Evolutionary conservation across 345 rosid species (phyloP).

Genomic region (Abelmoschus esculentus): DNA sequence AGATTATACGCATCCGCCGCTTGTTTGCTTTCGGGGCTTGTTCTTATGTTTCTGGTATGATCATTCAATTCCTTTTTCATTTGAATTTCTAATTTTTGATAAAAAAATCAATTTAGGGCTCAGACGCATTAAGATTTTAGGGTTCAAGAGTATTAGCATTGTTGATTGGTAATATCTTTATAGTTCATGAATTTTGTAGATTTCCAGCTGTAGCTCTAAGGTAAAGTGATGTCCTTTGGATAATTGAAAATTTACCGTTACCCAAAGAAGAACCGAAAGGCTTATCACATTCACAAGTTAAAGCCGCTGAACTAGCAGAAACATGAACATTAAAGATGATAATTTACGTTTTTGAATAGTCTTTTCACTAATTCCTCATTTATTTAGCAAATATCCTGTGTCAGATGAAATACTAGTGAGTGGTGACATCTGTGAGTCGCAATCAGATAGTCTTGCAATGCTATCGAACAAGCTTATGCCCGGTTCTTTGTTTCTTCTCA

Average conservation of each 20-base stretch:
- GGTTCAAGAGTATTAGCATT: neutral
- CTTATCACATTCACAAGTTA: neutral
- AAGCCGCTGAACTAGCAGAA: neutral
- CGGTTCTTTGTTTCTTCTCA: neutral
- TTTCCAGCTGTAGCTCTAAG: neutral
- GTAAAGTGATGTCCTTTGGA: too few species aligned
- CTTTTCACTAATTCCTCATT: neutral
- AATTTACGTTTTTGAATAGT: neutral
- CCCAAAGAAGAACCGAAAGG: too few species aligned
- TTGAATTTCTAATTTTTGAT: neutral
- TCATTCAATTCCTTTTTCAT: neutral
- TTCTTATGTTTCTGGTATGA: conserved; percentile 73
- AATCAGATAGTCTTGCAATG: neutral
- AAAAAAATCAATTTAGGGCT: neutral
- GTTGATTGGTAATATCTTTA: neutral
- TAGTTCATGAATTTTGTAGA: neutral
- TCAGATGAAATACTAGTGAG: neutral
- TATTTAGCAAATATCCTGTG: neutral
- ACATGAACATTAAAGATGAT: neutral
- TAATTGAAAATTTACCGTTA: too few species aligned
- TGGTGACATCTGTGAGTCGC: neutral
- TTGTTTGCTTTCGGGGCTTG: conserved; percentile 55
- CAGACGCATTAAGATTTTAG: neutral
- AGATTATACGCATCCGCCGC: conserved; percentile 71
- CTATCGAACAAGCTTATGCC: neutral